Evolutionary conservation across 2,329 filamentous ascomycete genomes (phyloP), one percentile per base, ranked within the genome.

Genomic region (Dactylellina leptospora): DNA sequence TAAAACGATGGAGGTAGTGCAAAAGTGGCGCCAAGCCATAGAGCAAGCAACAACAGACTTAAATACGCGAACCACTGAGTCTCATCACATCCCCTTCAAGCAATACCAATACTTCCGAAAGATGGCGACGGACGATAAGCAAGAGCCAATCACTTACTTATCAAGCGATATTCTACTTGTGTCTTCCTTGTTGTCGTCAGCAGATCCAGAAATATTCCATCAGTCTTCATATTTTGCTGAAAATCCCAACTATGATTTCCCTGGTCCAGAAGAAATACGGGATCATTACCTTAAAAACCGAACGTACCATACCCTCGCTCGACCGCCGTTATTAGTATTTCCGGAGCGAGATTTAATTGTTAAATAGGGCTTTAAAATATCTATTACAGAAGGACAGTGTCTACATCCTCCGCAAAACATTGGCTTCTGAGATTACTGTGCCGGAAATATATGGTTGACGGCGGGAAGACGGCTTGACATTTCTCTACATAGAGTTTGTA

Each of bases 301-400:
- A 13, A 20, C 6, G 6, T 44, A 16, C n/a, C 40, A 5, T 9
- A n/a, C 11, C 40, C 18, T 44, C 5, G 18, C 11, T 20, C 40
- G 40, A 44, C 40, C 40, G 16, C 40, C 40, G 16, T n/a, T n/a
- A 13, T n/a, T n/a, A 33, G 33, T 51, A 33, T 51, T 33, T 22
- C 47, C 27, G 20, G 47, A 51, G 6, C 47, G 33, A 51, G 18
- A 33, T 22, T 16, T 51, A 20, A 13, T 51, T 20, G 47, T 51
- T 6, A 51, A 51, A 51, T 51, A 27, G 48, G 48, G 27, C 20
- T 30, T 28, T n/a, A 28, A 16, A 36, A 53, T 53, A 28, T 9
- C 48, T 10, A 53, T 53, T 22, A 28, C 48, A 13, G 48, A 51
- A 33, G 47, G 47, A 9, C 47, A 51, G 33, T 51, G 47, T 20